phyloP scores from a whole-genome alignment of 495 filamentous ascomycete species.

The Aspergillus affinis region DNA sequence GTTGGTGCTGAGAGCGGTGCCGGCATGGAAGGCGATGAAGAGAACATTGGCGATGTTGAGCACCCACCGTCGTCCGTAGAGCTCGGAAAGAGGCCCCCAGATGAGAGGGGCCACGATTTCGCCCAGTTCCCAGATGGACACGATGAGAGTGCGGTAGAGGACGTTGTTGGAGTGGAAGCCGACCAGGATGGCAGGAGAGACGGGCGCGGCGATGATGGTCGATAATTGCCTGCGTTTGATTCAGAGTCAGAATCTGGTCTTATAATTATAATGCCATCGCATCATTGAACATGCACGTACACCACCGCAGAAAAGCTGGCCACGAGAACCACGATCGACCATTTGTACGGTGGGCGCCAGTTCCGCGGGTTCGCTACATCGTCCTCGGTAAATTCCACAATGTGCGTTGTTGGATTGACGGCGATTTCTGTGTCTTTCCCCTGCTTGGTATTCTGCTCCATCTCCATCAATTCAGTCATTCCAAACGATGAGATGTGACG shows the following conservation, averaged over 20 bases:
- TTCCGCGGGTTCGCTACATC: not conserved
- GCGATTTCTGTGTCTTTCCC: not conserved
- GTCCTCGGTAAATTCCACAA: not conserved
- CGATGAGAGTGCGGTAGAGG: constrained; percentile 8
- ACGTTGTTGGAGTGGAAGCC: constrained; percentile 7
- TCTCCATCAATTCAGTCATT: not conserved
- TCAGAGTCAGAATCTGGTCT: not conserved
- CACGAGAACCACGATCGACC: not conserved
- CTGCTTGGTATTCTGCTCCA: not conserved
- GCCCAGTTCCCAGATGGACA: constrained; percentile 9
- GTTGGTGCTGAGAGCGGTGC: constrained; percentile 64
- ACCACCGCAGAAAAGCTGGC: not conserved
- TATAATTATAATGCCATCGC: no score
- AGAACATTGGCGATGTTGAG: constrained; percentile 39
- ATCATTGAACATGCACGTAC: not conserved
- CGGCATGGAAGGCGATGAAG: constrained; percentile 61
- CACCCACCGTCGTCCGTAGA: constrained; percentile 41
- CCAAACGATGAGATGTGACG: not conserved
- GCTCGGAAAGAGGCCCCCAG: constrained; percentile 44
- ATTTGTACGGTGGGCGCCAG: not conserved
- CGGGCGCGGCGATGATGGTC: constrained; percentile 9
- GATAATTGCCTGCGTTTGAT: not conserved
- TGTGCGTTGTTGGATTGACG: not conserved
- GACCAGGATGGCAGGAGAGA: constrained; percentile 1
- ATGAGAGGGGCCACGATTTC: constrained; percentile 28